Conservation (phyloP, 352 stramenopile genomes). For the Phytopythium boreale region DNA sequence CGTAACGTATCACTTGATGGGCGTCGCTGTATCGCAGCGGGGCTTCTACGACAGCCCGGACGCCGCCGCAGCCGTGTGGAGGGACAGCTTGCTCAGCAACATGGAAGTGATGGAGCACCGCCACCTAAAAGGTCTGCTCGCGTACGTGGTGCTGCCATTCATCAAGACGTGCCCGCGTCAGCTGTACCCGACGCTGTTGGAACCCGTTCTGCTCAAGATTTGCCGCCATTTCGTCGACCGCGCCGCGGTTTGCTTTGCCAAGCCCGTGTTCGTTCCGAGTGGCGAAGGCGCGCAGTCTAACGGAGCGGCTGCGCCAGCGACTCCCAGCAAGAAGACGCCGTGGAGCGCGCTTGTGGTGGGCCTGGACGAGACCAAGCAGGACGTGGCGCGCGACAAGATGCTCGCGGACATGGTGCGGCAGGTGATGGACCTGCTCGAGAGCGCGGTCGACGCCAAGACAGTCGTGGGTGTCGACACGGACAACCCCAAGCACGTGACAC, state of each 20-base stretch:
- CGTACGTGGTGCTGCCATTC: constrained; percentile 74
- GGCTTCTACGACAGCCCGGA: constrained; percentile 57
- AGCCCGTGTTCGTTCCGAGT: constrained; percentile 7
- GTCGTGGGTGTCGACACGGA: constrained; percentile 69
- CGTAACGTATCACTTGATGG: constrained; percentile 75
- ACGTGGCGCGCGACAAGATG: constrained; percentile 71
- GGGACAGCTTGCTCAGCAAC: constrained; percentile 63
- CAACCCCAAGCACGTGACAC: constrained; percentile 73
- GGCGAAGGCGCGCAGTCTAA: constrained; percentile 7
- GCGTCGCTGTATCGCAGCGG: constrained; percentile 43
- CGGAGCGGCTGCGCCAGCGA: not conserved
- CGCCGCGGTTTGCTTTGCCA: constrained; percentile 36
- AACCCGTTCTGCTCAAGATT: constrained; percentile 52
- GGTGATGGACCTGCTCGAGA: constrained; percentile 71
- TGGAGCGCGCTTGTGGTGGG: constrained; percentile 59
- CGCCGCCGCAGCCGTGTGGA: constrained; percentile 33
- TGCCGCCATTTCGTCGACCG: constrained; percentile 61
- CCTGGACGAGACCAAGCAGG: constrained; percentile 63
- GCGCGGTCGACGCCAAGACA: constrained; percentile 67
- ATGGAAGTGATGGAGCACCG: constrained; percentile 70
- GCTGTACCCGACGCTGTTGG: constrained; percentile 54
- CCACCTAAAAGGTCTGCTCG: constrained; percentile 60
- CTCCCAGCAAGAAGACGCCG: constrained; percentile 21
- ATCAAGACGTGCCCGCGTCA: constrained; percentile 62
- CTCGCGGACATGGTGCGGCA: constrained; percentile 66